Base-by-base conservation (phyloP, 257 asterid genomes). In the Leonotis leonurus region DNA sequence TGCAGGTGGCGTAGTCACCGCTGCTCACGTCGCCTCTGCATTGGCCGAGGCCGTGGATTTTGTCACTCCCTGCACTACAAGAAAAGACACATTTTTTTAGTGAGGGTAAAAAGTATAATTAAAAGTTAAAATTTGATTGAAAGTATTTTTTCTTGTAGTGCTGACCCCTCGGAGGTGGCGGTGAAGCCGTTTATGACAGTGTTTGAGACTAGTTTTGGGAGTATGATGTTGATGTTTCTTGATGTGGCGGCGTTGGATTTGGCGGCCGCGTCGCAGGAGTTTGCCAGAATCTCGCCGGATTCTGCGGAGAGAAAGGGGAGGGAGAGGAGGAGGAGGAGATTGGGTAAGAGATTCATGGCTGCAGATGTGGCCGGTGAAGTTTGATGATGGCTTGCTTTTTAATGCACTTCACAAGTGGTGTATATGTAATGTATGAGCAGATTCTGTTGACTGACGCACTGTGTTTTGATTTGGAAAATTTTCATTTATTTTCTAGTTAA, bases 21-120 rank as follows among this genome's bases (percentile, higher is more conserved):
- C 26, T 26, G 76, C 83, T 69, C 14, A 86, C 78, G 41, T 88
- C 98, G 17, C 82, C 92, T 44, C 98, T 71, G 81, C 98, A 88
- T 74, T 91, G 96, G 6, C 79, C 87, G 25, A 88, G 83, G 58
- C 98, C 96, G 20, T 66, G 74, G 66, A 84, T 29, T 75, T 40
- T n/a, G n/a, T n/a, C n/a, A n/a, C n/a, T n/a, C n/a, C n/a, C n/a
- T n/a, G n/a, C n/a, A n/a, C n/a, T n/a, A n/a, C n/a, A n/a, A n/a
- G n/a, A n/a, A n/a, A n/a, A n/a, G n/a, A n/a, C n/a, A n/a, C n/a
- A n/a, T n/a, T n/a, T n/a, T n/a, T n/a, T n/a, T n/a, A n/a, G n/a
- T n/a, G n/a, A n/a, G n/a, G n/a, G n/a, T n/a, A n/a, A n/a, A n/a
- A n/a, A n/a, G n/a, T n/a, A n/a, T n/a, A n/a, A n/a, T n/a, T n/a